Percentiles rank a stretch among this genome's conserved stretches.
These are phyloP conservation scores for Candida sojae DNA, from an alignment of 1,139 yeast genomes.

Conservation along the genomic window DNA sequence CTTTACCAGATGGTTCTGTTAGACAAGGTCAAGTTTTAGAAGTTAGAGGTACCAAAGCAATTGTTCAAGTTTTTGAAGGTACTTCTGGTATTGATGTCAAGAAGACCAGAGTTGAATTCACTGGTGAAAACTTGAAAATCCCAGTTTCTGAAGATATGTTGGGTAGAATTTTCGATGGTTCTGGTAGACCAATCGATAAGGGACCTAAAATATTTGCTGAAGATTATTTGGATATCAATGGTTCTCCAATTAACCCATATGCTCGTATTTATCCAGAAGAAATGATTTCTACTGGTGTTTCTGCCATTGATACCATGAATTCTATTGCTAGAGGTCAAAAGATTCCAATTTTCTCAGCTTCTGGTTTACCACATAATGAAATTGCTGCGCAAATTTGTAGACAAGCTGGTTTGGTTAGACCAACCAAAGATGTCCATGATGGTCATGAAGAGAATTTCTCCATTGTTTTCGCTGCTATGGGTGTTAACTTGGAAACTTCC, in stretches of 20 bases:
- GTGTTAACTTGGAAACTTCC: conserved; percentile 51
- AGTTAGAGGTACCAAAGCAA: conserved; percentile 94
- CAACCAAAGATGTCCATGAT: conserved; percentile 98
- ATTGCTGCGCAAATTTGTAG: conserved; percentile 99
- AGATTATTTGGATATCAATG: conserved; percentile 96
- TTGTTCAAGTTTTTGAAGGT: conserved; percentile 98
- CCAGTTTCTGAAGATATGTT: conserved; percentile 96
- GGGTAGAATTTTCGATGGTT: conserved; percentile 98
- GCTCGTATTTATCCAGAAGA: conserved; percentile 99
- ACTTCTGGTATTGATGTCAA: conserved; percentile 97
- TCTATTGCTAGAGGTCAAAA: conserved; percentile 99
- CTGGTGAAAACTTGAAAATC: conserved; percentile 89
- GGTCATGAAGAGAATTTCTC: conserved; percentile 99
- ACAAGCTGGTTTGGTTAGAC: conserved; percentile 98
- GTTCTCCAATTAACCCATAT: conserved; percentile 97
- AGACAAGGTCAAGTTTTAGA: conserved; percentile 99
- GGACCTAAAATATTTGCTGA: conserved; percentile 99
- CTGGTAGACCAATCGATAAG: conserved; percentile 97
- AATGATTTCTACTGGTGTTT: conserved; percentile 98
- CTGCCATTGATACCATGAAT: conserved; percentile 98
- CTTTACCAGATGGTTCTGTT: conserved; percentile 89
- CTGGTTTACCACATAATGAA: conserved; percentile 99
- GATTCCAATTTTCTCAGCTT: conserved; percentile 97
- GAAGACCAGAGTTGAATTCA: conserved; percentile 94
- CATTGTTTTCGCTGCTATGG: conserved; percentile 93